Percentiles rank a stretch among this genome's conserved stretches.
Conservation (phyloP, 2,329 filamentous ascomycete genomes). For the Triangularia verruculosa region DNA sequence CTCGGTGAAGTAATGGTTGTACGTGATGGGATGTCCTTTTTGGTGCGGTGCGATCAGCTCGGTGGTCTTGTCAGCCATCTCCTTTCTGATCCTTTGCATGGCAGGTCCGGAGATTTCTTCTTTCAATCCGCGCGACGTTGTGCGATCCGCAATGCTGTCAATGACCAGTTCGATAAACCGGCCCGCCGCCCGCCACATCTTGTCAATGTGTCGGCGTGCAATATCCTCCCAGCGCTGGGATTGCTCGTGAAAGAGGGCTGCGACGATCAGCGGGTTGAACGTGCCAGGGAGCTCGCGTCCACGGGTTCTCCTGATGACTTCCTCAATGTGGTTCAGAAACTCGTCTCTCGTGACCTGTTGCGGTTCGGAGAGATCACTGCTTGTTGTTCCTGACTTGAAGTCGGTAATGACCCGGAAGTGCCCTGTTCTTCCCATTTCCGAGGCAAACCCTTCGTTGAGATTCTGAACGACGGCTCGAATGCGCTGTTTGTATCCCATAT, state of each 20-base stretch:
- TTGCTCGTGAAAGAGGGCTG: constrained; percentile 59
- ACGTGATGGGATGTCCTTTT: constrained; percentile 49
- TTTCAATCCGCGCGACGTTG: constrained; percentile 34
- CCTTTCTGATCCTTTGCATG: constrained; percentile 31
- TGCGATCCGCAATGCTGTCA: constrained; percentile 35
- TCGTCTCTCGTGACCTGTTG: neutral
- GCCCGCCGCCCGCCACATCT: constrained; percentile 47
- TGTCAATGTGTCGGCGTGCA: constrained; percentile 46
- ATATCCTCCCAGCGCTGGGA: constrained; percentile 51
- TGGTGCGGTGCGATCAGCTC: constrained; percentile 47
- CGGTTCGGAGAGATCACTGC: neutral
- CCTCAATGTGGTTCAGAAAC: neutral
- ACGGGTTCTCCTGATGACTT: constrained; percentile 24
- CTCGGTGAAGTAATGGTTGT: constrained; percentile 47
- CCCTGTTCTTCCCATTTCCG: constrained; percentile 9
- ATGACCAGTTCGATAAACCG: constrained; percentile 44
- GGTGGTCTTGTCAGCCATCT: constrained; percentile 39
- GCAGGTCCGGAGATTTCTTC: constrained; percentile 31
- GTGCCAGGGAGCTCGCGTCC: constrained; percentile 59
- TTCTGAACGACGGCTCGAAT: constrained; percentile 26
- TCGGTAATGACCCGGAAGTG: constrained; percentile 10
- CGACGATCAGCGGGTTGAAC: constrained; percentile 58
- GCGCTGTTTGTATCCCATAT: constrained; percentile 22
- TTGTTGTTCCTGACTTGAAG: neutral
- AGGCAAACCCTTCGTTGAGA: constrained; percentile 21